Conservation (phyloP, 176 grass and related monocot genomes). For the Chrysopogon serrulatus region DNA sequence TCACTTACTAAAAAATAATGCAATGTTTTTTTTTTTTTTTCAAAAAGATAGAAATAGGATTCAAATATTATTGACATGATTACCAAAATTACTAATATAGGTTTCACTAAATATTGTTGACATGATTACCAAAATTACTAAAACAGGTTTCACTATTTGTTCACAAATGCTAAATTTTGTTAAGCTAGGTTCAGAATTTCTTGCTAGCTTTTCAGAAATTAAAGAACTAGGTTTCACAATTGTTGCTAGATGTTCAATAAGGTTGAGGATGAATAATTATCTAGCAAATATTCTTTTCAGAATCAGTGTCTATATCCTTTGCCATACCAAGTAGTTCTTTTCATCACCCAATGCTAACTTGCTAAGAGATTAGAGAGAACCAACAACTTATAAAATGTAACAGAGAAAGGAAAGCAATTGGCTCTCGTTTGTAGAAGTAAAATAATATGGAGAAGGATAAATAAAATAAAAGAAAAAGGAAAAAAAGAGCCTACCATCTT, state of each 20-base stretch:
- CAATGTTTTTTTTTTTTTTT: neutral
- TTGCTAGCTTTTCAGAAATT: neutral
- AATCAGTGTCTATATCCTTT: neutral
- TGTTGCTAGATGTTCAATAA: neutral
- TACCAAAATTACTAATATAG: neutral
- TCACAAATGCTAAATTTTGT: neutral
- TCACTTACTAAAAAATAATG: neutral
- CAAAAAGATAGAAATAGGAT: neutral
- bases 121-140: too few relatives aligned
- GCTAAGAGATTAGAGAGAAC: neutral
- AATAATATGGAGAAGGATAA: neutral
- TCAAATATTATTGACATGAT: neutral
- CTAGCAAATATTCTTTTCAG: neutral
- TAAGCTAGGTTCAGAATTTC: neutral
- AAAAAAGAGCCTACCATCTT: constrained; percentile 45
- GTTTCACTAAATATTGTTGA: neutral
- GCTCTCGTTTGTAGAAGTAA: neutral
- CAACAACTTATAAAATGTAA: neutral
- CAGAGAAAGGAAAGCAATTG: neutral
- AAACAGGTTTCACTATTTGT: neutral
- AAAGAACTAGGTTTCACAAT: neutral
- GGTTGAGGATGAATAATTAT: neutral
- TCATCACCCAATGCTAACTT: neutral
- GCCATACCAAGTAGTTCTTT: neutral
- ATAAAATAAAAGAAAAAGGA: neutral